Percentiles rank a stretch among this genome's conserved stretches.
Conservation (phyloP, 768 basidiomycete genomes). For the Pleurotus eryngii region DNA sequence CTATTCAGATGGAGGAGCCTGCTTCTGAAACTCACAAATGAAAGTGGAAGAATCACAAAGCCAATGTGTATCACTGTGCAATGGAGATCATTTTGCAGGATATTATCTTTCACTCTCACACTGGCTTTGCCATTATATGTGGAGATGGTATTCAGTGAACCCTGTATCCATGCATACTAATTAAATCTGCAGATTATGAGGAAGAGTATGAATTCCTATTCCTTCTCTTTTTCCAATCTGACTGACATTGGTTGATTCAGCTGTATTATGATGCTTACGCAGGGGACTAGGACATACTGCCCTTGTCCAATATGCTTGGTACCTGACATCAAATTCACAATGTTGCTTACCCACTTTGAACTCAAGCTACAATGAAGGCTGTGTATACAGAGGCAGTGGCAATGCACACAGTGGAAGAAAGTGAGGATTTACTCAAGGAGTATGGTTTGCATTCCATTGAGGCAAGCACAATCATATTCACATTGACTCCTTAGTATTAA, state of each 20-base stretch:
- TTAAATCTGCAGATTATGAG: conserved; percentile 40
- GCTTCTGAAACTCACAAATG: no score
- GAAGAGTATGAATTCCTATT: conserved; percentile 35
- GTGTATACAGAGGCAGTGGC: conserved; percentile 13
- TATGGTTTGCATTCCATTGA: conserved; percentile 18
- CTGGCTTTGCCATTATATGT: conserved; percentile 13
- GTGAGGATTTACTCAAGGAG: conserved; percentile 14
- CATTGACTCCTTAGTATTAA: background rate
- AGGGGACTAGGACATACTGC: conserved; percentile 20
- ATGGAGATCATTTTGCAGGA: no score
- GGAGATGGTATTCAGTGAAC: conserved; percentile 21
- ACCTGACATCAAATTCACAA: conserved; percentile 18
- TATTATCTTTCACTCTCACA: no score
- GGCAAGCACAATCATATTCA: conserved; percentile 14
- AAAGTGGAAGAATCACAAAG: no score
- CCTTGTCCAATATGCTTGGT: conserved; percentile 39
- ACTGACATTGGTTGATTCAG: conserved; percentile 14
- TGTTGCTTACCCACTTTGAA: conserved; percentile 12
- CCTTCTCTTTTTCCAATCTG: background rate
- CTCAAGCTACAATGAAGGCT: conserved; percentile 11
- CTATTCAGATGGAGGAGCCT: background rate
- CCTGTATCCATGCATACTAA: conserved; percentile 35
- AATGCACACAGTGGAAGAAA: background rate
- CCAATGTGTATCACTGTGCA: no score
- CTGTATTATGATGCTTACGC: conserved; percentile 35